A percentile compares a stretch with the other conserved stretches of the same genome.
These are phyloP conservation scores for Rhododendron griersonianum DNA, from an alignment of 148 eudicot species.

Conservation along the genomic window DNA sequence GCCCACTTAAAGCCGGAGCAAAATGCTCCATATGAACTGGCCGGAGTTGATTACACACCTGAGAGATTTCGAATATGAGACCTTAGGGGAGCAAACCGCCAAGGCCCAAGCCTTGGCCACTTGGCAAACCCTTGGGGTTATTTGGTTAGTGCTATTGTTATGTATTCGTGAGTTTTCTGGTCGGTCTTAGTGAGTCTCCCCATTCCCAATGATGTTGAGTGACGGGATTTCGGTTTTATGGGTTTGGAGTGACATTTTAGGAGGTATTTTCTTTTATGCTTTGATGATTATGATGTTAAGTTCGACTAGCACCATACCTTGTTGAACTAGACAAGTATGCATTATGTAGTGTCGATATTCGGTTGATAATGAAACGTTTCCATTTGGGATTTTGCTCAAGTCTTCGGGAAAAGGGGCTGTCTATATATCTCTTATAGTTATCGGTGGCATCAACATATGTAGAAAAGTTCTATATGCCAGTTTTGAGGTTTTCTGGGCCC, in stretches of 20 bases:
- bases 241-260: background rate
- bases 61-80: too few relatives aligned
- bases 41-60: too few relatives aligned
- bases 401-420: background rate
- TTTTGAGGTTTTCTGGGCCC: background rate
- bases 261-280: background rate
- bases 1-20: too few relatives aligned
- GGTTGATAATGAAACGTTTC: background rate
- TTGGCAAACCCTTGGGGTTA: background rate
- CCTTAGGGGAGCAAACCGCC: too few relatives aligned
- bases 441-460: background rate
- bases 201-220: background rate
- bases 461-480: background rate
- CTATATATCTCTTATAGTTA: background rate
- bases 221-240: background rate
- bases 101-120: too few relatives aligned
- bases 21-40: too few relatives aligned
- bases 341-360: background rate
- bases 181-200: background rate
- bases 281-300: background rate
- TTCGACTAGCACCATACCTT: background rate
- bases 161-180: background rate
- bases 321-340: background rate
- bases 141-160: background rate
- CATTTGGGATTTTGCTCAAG: background rate